Base-by-base conservation (phyloP, 495 filamentous ascomycete species). In the Pyronema omphalodes region DNA sequence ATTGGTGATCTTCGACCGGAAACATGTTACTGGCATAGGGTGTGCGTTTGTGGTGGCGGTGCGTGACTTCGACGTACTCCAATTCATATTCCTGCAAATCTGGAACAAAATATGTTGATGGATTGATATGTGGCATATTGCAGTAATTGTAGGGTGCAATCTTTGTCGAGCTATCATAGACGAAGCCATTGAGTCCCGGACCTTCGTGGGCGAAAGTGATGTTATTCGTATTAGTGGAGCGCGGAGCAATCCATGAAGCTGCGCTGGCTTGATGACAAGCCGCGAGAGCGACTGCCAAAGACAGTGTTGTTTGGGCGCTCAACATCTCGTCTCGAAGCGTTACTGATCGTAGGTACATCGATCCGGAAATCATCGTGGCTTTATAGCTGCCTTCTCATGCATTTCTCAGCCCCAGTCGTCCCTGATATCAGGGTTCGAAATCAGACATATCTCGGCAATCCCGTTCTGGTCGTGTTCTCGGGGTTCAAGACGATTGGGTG, bases 121-220 rank as follows among this genome's bases (percentile, higher is more conserved):
- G 58, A 9, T 79, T 70, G n/a, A 81, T 76, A 67, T 84, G 82
- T 9, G 82, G 82, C 81, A 83, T 85, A 58, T 84, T 82, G 63
- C 82, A 85, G 74, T 76, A 86, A 60, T 83, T 80, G 67, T 83
- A 84, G 18, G 67, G 67, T 11, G 77, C 74, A 0, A 76, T 72
- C 1, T 70, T 70, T 18, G 62, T 54, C 8, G 79, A 82, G 45
- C 69, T 69, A 58, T 81, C 75, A 67, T 76, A 86, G 23, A 83
- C 69, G 60, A 81, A 83, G 9, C 76, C 78, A 62, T 80, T 76
- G 0, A 76, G 70, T 29, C 76, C 79, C 4, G 67, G 60, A 29
- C 72, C 69, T 52, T 67, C 66, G 49, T 82, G 62, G 4, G 70
- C 77, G 44, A 65, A 56, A 0, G 66, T 66, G 45, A 83, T 68